Percentiles rank a stretch among this genome's conserved stretches.
These are phyloP conservation scores for Moesziomyces sp. DNA, from an alignment of 1,284 basidiomycete species.

Conservation along the genomic window DNA sequence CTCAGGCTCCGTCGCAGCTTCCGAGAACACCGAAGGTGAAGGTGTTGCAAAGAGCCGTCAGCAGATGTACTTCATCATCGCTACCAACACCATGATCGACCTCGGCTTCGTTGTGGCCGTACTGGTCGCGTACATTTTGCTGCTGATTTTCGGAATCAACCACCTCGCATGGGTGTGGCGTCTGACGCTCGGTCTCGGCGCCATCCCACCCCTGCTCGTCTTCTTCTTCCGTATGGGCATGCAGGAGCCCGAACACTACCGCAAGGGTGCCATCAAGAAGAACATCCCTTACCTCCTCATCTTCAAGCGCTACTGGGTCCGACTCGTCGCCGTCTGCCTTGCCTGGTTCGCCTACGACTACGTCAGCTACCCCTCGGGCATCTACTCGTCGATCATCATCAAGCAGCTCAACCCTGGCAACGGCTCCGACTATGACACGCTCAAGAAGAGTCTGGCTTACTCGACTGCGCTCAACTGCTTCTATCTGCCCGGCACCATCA, in stretches of 20 bases:
- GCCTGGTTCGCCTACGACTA: slow-evolving; percentile 72
- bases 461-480: slow-evolving; percentile 69
- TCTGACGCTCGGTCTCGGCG: slow-evolving; percentile 85
- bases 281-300: slow-evolving; percentile 81
- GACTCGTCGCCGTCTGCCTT: slow-evolving; percentile 76
- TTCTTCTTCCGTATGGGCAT: slow-evolving; percentile 88
- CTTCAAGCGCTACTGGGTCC: slow-evolving; percentile 81
- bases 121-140: slow-evolving; percentile 79
- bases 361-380: slow-evolving; percentile 69
- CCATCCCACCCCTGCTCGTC: slow-evolving; percentile 81
- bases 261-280: slow-evolving; percentile 80
- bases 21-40: slow-evolving; percentile 82
- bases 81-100: slow-evolving; percentile 78
- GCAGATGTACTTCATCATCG: slow-evolving; percentile 86
- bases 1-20: slow-evolving; percentile 87
- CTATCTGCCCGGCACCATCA: slow-evolving; percentile 75
- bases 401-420: slow-evolving; percentile 73
- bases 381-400: slow-evolving; percentile 84
- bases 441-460: slow-evolving; percentile 61
- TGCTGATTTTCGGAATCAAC: slow-evolving; percentile 73
- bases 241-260: slow-evolving; percentile 77
- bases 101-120: slow-evolving; percentile 83
- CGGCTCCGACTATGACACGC: slow-evolving; percentile 28
- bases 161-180: slow-evolving; percentile 72
- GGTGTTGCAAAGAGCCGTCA: slow-evolving; percentile 81